A percentile compares a stretch with the other conserved stretches of the same genome.
phyloP scores from a whole-genome alignment of 2,329 filamentous ascomycete genomes.

The Laburnicola sp. region DNA sequence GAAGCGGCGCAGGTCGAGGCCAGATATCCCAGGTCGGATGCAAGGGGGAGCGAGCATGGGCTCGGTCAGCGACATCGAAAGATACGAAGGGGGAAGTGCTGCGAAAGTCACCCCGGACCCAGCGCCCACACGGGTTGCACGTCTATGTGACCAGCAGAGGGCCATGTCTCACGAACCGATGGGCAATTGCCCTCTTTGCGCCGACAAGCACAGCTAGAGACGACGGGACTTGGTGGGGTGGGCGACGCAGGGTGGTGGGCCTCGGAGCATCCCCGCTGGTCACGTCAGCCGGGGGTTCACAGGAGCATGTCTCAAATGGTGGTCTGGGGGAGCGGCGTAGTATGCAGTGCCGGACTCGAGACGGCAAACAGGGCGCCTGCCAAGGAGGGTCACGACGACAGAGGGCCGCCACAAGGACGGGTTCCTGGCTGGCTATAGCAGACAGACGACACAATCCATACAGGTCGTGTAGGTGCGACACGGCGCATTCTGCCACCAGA shows the following conservation, averaged over 20 bases:
- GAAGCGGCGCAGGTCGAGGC: constrained; percentile 15
- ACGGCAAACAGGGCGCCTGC: constrained; percentile 38
- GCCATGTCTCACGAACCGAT: constrained; percentile 7
- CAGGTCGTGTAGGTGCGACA: constrained; percentile 31
- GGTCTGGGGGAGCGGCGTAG: constrained; percentile 15
- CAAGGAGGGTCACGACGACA: constrained; percentile 23
- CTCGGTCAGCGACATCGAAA: neutral
- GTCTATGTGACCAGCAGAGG: neutral
- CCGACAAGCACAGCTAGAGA: constrained; percentile 1
- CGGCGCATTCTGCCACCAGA: constrained; percentile 17
- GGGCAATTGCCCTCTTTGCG: constrained; percentile 5
- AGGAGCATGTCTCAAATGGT: constrained; percentile 23
- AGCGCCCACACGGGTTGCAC: neutral
- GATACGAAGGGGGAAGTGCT: neutral
- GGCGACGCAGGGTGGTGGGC: constrained; percentile 15
- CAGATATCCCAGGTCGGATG: neutral
- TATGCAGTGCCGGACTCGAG: constrained; percentile 29
- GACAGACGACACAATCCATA: constrained; percentile 3
- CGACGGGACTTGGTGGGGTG: constrained; percentile 2
- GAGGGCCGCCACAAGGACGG: constrained; percentile 19
- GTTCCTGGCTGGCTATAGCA: constrained; percentile 14
- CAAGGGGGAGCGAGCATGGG: constrained; percentile 1
- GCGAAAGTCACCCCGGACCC: neutral
- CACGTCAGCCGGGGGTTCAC: constrained; percentile 32
- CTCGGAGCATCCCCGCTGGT: constrained; percentile 23